Conservation (phyloP, 257 asterid genomes). For the Solanum peruvianum region DNA sequence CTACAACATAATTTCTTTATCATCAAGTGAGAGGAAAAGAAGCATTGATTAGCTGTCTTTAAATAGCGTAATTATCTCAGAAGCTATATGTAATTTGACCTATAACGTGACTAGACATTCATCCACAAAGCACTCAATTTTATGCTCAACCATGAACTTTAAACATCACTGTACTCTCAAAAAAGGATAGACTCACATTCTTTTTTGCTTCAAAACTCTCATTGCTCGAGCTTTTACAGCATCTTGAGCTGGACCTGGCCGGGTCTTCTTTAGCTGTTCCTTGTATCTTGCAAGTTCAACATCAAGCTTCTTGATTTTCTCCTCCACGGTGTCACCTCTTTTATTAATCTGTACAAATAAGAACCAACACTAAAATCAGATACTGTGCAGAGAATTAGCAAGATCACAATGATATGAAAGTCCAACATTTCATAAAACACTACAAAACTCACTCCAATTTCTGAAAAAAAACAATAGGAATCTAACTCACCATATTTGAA, state of each 20-base stretch:
- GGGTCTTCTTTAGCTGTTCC: conserved; percentile 86
- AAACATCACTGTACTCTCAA: not conserved
- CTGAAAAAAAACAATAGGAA: not conserved
- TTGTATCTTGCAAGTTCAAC: conserved; percentile 61
- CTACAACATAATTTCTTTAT: not conserved
- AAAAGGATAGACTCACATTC: conserved; percentile 43
- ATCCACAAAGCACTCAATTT: not conserved
- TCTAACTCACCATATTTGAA: not conserved
- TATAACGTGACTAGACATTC: not conserved
- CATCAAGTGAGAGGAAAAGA: not conserved
- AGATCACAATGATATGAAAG: not conserved
- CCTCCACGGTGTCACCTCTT: conserved; percentile 89
- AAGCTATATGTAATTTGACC: not conserved
- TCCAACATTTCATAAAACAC: not conserved
- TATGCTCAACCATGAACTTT: not conserved
- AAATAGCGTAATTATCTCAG: not conserved
- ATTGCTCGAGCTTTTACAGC: conserved; percentile 96
- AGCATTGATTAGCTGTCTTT: not conserved
- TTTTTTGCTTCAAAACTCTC: conserved; percentile 94
- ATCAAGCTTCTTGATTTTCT: conserved; percentile 79
- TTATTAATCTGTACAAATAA: conserved; percentile 49
- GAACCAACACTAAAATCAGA: not conserved
- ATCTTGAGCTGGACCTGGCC: conserved; percentile 98
- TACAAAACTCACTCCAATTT: not conserved
- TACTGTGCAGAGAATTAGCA: not conserved